Percentiles rank a stretch among this genome's conserved stretches.
Conservation (phyloP, 805 yeast genomes). For the Cyberlindnera veronae region DNA sequence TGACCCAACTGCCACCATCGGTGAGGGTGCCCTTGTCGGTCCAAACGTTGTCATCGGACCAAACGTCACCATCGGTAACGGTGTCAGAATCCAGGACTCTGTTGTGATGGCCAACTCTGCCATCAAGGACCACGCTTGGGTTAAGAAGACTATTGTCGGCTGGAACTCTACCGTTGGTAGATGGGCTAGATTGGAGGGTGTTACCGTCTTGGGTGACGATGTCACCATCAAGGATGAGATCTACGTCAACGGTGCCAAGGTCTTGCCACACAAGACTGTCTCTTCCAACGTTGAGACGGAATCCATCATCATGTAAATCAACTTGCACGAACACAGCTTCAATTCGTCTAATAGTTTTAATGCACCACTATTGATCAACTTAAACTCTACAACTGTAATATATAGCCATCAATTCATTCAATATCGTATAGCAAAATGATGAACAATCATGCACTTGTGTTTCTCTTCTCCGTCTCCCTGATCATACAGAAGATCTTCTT, state of each 20-base stretch:
- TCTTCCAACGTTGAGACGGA: slow-evolving; percentile 96
- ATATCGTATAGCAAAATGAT: background rate
- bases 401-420: too few species aligned
- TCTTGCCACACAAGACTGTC: slow-evolving; percentile 96
- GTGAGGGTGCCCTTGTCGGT: slow-evolving; percentile 92
- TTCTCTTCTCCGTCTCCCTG: slow-evolving; percentile 7
- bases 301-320: slow-evolving; percentile 87
- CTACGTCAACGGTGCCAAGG: slow-evolving; percentile 99
- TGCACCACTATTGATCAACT: slow-evolving; percentile 2
- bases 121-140: slow-evolving; percentile 96
- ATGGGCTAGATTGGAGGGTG: slow-evolving; percentile 99
- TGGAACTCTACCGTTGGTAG: slow-evolving; percentile 98
- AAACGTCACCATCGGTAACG: slow-evolving; percentile 91
- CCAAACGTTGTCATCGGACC: slow-evolving; percentile 98
- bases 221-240: slow-evolving; percentile 98
- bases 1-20: slow-evolving; percentile 92
- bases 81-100: slow-evolving; percentile 96
- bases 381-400: too few species aligned
- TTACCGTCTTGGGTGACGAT: slow-evolving; percentile 97
- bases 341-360: slow-evolving; percentile 13
- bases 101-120: slow-evolving; percentile 88
- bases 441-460: background rate
- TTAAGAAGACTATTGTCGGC: slow-evolving; percentile 96
- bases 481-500: slow-evolving; percentile 13
- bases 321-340: slow-evolving; percentile 1